Base-by-base conservation (phyloP, 169 alveolate species). In the Sarcocystis neurona region DNA sequence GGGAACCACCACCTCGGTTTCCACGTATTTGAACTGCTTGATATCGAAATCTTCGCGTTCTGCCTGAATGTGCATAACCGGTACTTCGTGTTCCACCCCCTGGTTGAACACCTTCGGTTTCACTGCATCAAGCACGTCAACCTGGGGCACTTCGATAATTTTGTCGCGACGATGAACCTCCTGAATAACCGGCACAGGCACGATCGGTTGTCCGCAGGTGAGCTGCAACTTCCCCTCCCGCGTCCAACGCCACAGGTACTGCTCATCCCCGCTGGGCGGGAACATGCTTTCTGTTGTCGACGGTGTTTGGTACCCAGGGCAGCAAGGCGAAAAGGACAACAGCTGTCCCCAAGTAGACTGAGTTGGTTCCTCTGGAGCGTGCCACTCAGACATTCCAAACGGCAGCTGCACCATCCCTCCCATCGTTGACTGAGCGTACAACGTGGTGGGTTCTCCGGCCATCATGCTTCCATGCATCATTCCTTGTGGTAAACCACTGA, bases 181-280 rank as follows among this genome's bases (percentile, higher is more conserved):
- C 84, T 95, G 97, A n/a, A 95, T 95, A 46, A 95, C 96, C 2
- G 97, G 95, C 68, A 95, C 97, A 66, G 97, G 96, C 46, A 95
- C 94, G 78, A 95, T 79, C 41, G 97, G 97, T 72, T 94, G 96
- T 66, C 91, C 92, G 68, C 96, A 94, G 44, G 79, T 75, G 82
- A 94, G 58, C 75, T 92, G 91, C 87, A 94, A 92, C 88, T 92
- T 93, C 23, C 96, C 96, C 20, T 92, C 94, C 53, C 90, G 58
- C 0, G 95, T 92, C 96, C 96, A 94, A n/a, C 93, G 80, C 96
- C 96, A 94, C 88, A 87, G 41, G 84, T 72, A 39, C 18, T 72
- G 56, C 4, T 15, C 56, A 15, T 63, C 27, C 8, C 41, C 43
- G 46, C n/a, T n/a, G n/a, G n/a, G n/a, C n/a, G n/a, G n/a, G n/a